Percentiles rank a stretch among this genome's conserved stretches.
Evolutionary conservation across 768 basidiomycete genomes (phyloP).

Genomic region (Rhizopogon salebrosus): DNA sequence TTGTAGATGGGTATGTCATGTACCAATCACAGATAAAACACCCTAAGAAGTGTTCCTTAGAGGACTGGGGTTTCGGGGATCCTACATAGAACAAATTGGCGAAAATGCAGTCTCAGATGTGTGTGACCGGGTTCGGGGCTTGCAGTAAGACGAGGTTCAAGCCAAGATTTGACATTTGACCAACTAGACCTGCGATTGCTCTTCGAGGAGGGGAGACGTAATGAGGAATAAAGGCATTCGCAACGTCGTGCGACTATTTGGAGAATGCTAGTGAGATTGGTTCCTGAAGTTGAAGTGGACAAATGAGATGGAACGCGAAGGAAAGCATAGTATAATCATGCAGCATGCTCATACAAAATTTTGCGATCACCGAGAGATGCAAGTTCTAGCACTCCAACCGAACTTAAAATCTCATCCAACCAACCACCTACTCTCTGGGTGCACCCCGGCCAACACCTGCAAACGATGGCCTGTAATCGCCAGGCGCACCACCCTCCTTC

Average conservation of each 20-base stretch:
- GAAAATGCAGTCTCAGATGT: constrained; percentile 41
- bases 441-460: constrained; percentile 86
- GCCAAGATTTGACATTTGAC: not conserved
- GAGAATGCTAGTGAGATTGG: constrained; percentile 17
- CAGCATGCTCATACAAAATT: constrained; percentile 23
- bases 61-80: constrained; percentile 52
- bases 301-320: constrained; percentile 1
- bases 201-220: constrained; percentile 42
- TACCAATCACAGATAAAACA: too few species aligned
- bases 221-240: constrained; percentile 21
- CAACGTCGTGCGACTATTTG: constrained; percentile 43
- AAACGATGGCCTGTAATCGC: constrained; percentile 86
- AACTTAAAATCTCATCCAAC: not conserved
- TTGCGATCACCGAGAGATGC: constrained; percentile 5
- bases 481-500: constrained; percentile 84
- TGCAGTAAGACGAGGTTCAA: constrained; percentile 42
- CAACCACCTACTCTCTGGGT: constrained; percentile 52
- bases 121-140: constrained; percentile 42
- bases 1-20: too few species aligned
- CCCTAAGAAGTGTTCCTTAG: too few species aligned
- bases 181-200: constrained; percentile 32
- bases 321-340: constrained; percentile 23
- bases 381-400: not conserved
- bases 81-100: constrained; percentile 54
- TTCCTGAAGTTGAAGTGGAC: not conserved